These are phyloP conservation scores for Backusella tuberculispora DNA, from an alignment of 192 early-diverging fungal species.

Conservation along the genomic window DNA sequence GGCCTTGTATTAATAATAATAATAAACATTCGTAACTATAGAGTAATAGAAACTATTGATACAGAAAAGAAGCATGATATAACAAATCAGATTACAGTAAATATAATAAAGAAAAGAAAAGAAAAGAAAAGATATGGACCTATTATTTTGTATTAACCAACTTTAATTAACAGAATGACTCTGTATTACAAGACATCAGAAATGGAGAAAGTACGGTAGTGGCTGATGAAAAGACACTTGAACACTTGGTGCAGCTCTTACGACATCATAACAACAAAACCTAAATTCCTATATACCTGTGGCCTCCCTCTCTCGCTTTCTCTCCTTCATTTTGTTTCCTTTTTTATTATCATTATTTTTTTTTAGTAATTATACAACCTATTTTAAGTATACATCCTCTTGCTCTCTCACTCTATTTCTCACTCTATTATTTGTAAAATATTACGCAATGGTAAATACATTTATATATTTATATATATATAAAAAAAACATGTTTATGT, in stretches of 20 bases:
- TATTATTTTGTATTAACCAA: not conserved
- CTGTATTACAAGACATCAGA: not conserved
- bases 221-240: conserved; percentile 10
- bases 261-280: conserved; percentile 1
- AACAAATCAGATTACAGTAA: not conserved
- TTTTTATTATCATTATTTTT: not conserved
- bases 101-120: not conserved
- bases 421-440: no score
- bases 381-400: no score
- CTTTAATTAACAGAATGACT: not conserved
- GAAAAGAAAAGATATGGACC: not conserved
- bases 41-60: not conserved
- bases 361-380: not conserved
- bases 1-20: not conserved
- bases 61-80: not conserved
- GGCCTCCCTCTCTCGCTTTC: no score
- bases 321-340: no score
- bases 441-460: no score
- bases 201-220: not conserved
- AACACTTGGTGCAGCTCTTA: not conserved
- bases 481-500: no score
- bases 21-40: not conserved
- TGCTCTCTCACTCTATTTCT: no score
- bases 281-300: not conserved
- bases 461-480: no score